Evolutionary conservation across 768 basidiomycete genomes (phyloP), one percentile per base, ranked within the genome.

Genomic region (Suillus ampliporus): DNA sequence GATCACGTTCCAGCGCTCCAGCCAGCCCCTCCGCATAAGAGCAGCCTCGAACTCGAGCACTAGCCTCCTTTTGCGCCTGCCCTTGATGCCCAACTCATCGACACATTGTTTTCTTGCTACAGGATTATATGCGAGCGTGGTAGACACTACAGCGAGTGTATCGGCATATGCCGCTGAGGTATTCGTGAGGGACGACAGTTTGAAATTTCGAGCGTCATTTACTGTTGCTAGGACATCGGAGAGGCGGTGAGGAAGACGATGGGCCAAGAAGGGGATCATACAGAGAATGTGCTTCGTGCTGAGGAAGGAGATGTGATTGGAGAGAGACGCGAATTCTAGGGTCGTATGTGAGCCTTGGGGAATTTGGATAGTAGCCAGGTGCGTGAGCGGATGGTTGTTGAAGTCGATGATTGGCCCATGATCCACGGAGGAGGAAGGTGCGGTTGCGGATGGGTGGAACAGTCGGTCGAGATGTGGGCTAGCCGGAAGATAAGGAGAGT

Each of bases 21-120:
- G 67, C 65, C 77, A 69, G 17, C 81, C 80, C 4, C 76, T 78
- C 46, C 75, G 71, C 15, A 87, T 69, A 41, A 88, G 75, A 0
- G 78, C 83, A 21, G 81, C 83, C 68, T 89, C 86, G 76, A 87
- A 86, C 31, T 74, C 75, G 34, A 83, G 59, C 64, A 81, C 67
- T n/a, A 86, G 74, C 62, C 80, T 73, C 58, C 82, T 75, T 65
- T 82, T 79, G 58, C 84, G 77, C 84, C 82, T 85, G 41, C 68
- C 77, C 48, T 69, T 68, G 7, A 70, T 56, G 48, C 83, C 77
- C 58, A 76, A 68, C 23, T 56, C 63, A 23, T 61, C 58, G 44
- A 63, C 53, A 57, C 46, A 61, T 31, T 31, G 54, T 23, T 66
- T 57, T 47, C 69, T 72, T 13, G 59, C 61, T 41, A 41, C 51